These are phyloP conservation scores for Colletotrichum euphorbiae DNA, from an alignment of 2,329 filamentous ascomycete species.

Conservation along the genomic window DNA sequence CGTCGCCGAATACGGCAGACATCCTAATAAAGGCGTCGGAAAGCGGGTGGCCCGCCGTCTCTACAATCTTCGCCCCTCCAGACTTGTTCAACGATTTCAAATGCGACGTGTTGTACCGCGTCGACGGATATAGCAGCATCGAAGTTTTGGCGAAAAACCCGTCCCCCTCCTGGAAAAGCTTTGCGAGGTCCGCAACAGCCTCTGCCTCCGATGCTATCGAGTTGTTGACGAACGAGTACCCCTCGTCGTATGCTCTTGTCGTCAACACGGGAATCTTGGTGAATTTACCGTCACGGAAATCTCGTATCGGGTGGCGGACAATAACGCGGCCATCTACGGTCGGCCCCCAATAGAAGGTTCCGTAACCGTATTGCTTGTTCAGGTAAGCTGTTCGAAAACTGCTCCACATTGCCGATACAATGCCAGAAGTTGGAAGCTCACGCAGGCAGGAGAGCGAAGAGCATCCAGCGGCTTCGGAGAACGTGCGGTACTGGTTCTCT, in stretches of 20 bases:
- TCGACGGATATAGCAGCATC: not conserved
- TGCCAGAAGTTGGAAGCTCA: not conserved
- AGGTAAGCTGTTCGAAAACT: not conserved
- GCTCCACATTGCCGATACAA: not conserved
- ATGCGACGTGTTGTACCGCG: not conserved
- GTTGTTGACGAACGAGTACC: not conserved
- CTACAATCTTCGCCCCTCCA: not conserved
- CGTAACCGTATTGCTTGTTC: not conserved
- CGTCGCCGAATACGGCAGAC: not conserved
- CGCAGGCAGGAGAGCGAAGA: not conserved
- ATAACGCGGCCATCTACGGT: not conserved
- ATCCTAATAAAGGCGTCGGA: not conserved
- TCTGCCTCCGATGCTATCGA: not conserved
- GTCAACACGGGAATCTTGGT: not conserved
- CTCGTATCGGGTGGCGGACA: not conserved
- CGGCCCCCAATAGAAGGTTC: not conserved
- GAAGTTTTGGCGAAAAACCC: conserved; percentile 4
- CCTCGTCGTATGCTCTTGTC: not conserved
- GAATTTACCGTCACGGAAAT: not conserved
- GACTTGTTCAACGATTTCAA: not conserved
- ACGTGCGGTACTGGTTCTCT: not conserved
- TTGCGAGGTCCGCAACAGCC: not conserved
- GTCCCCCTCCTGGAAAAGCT: not conserved
- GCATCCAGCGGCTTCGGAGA: not conserved
- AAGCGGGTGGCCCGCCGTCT: not conserved